phyloP scores from a whole-genome alignment of 108 stramenopile genomes.

The Seminavis robusta region DNA sequence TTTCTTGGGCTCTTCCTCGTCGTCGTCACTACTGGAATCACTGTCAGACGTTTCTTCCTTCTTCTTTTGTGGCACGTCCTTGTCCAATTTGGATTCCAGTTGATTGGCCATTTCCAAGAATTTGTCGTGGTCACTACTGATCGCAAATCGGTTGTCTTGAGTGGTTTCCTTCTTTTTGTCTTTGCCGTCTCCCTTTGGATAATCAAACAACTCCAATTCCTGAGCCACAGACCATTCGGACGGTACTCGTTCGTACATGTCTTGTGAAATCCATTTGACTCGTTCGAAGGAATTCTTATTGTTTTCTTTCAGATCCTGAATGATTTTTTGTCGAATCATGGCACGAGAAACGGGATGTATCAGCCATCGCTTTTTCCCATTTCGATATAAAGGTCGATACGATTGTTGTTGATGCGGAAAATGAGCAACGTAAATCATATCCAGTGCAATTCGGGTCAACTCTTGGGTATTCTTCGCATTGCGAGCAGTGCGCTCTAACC shows the following conservation, averaged over 20 bases:
- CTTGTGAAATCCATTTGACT: constrained; percentile 25
- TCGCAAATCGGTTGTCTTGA: constrained; percentile 30
- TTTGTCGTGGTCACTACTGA: constrained; percentile 18
- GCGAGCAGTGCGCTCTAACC: constrained; percentile 50
- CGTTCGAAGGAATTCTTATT: neutral
- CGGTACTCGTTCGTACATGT: constrained; percentile 33
- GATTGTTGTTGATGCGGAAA: constrained; percentile 61
- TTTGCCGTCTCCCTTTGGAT: constrained; percentile 16
- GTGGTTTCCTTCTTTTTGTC: constrained; percentile 6
- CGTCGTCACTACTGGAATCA: constrained; percentile 11
- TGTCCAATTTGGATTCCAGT: constrained; percentile 18
- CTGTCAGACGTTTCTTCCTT: neutral
- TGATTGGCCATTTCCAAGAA: constrained; percentile 38
- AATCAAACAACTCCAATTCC: constrained; percentile 36
- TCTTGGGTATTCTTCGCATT: constrained; percentile 33
- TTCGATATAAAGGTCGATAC: constrained; percentile 67
- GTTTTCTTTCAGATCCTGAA: constrained; percentile 20
- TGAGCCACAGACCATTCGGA: constrained; percentile 33
- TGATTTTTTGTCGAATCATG: constrained; percentile 49
- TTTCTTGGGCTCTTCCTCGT: constrained; percentile 3
- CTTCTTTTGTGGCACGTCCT: constrained; percentile 6
- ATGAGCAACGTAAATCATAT: constrained; percentile 79
- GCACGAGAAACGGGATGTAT: too few species aligned
- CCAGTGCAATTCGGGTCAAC: constrained; percentile 56
- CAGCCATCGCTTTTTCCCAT: too few species aligned